Base-by-base conservation (phyloP, 2,329 filamentous ascomycete genomes). In the Venturiaceae sp. region DNA sequence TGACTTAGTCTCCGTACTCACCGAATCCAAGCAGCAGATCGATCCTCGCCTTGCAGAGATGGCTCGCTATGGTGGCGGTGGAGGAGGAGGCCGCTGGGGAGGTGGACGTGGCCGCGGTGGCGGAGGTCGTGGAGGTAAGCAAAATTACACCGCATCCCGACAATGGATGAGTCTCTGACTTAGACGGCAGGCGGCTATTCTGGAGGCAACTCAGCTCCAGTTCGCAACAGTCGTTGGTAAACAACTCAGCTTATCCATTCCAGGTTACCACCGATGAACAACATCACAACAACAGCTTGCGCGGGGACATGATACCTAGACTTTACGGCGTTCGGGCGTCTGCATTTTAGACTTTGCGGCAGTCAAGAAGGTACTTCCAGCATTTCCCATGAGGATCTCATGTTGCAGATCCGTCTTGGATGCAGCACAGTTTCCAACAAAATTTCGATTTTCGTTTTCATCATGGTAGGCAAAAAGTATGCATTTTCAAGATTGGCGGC, bases 11-110 rank as follows among this genome's bases (percentile, higher is more conserved):
- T 82, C 83, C 67, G 90, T 99, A 68, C 87, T 99, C 66, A 86
- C 86, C 71, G 94, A 99, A 78, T 92, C 94, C 65, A 97, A 97
- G 81, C 94, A 99, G 80, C 87, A 95, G 76, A 92, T 99, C 74
- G 94, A 97, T 69, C 94, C 94, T 70, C 88, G 91, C 74, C 87
- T 99, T 63, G 85, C 86, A 63, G 94, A 99, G 81, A 97, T 99
- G 94, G 86, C 84, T 66, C 88, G 94, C 74, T 97, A 92, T 72
- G 84, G 90, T 65, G 90, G 91, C 63, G 90, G 90, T 60, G 90
- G 90, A 60, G 88, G 88, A 57, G 83, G 87, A 63, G 84, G 87
- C 65, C 84, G 87, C 68, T 84, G 82, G 67, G 73, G 80, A 60
- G 78, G 88, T 67, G 86, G 86, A 71, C 82, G 86, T 67, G 84